Conservation (phyloP, 495 filamentous ascomycete species). For the Penicillium argentinense region DNA sequence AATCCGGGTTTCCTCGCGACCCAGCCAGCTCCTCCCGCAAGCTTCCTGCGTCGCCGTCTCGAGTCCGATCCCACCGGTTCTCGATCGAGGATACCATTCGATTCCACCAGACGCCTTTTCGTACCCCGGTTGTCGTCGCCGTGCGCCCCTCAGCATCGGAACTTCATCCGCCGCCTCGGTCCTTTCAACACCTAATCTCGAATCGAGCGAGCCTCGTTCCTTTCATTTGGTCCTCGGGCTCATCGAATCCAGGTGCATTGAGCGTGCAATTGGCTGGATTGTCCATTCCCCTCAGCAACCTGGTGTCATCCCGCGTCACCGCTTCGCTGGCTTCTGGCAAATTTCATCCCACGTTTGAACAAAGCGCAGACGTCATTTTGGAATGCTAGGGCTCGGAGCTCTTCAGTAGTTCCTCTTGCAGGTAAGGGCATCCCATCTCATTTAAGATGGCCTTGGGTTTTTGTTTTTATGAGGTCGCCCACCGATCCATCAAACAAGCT, state of each 20-base stretch:
- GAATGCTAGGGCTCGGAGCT: conserved; percentile 26
- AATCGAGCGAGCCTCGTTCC: conserved; percentile 33
- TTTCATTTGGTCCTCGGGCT: conserved; percentile 24
- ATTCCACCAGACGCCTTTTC: conserved; percentile 8
- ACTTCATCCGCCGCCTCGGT: conserved; percentile 39
- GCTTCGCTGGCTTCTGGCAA: conserved; percentile 20
- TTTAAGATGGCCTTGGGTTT: background rate
- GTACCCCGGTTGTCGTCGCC: conserved; percentile 8
- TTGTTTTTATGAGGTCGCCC: conserved; percentile 2
- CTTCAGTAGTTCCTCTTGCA: conserved; percentile 26
- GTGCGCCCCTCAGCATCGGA: conserved; percentile 17
- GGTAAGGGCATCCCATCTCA: conserved; percentile 22
- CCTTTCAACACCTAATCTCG: conserved; percentile 30
- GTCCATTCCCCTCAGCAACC: conserved; percentile 4
- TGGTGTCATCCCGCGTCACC: conserved; percentile 8
- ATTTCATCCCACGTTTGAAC: conserved; percentile 25
- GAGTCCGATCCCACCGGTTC: conserved; percentile 4
- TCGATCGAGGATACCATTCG: conserved; percentile 10
- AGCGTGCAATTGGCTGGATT: conserved; percentile 21
- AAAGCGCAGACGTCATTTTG: conserved; percentile 29
- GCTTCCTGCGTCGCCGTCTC: conserved; percentile 9
- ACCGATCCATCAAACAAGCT: no score
- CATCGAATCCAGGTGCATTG: conserved; percentile 13
- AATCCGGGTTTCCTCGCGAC: conserved; percentile 8
- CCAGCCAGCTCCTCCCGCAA: conserved; percentile 10